Evolutionary conservation across 78 protist genomes (phyloP), one percentile per base, ranked within the genome.

Genomic region (Dictyostelium purpureum): DNA sequence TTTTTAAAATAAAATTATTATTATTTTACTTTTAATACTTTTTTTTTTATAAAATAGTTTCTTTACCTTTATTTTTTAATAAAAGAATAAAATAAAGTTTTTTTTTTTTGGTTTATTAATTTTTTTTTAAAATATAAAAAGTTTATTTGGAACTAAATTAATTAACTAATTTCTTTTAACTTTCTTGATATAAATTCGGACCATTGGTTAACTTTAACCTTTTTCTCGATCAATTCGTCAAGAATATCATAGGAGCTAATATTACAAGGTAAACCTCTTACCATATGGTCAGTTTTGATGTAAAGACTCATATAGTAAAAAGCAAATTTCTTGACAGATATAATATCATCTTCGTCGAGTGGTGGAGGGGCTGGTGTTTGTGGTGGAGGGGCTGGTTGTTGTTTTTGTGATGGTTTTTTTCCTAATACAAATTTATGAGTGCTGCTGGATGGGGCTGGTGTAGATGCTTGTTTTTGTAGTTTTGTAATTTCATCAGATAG

Each of bases 261-360:
- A 59, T 85, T 85, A 61, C 92, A 85, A 21, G 35, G 40, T 14
- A 59, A 35, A 14, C 92, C 92, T 19, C 42, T 77, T 1, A 37
- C 31, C 75, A 85, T 52, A 45, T 81, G 82, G 28, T 85, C 92
- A 0, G 92, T 67, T 73, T 85, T 85, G 12, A 85, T 18, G 18
- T 74, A 40, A 42, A 73, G 26, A 59, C 40, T 85, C 82, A 85
- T 73, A 79, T 79, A 85, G 73, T 70, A 74, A 63, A 85, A 85
- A 56, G 92, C 92, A 73, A 85, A 85, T 14, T 59, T 59, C 16
- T 85, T 85, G 0, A 85, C 92, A 4, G 92, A 52, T 43, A 45
- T 54, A 4, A 85, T 26, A 52, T 85, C 92, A 57, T 85, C 92
- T 40, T 85, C 92, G 11, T 85, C 92, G 9, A 71, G 5, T 9